Base-by-base conservation (phyloP, 73 alveolate genomes). In the Durusdinium trenchii region DNA sequence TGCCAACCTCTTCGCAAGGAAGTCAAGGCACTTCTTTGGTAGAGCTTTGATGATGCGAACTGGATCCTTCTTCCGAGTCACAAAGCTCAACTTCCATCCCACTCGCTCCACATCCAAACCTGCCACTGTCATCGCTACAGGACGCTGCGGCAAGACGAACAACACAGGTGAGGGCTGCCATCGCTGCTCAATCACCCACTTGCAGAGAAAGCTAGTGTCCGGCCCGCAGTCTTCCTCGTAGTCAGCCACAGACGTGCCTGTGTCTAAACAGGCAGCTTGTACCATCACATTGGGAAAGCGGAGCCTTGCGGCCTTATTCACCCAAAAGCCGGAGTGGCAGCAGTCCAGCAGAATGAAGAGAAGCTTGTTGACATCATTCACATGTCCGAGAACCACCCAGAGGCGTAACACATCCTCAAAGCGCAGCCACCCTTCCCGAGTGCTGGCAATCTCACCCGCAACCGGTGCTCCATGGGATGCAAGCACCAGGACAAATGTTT, bases 251-350 rank as follows among this genome's bases (percentile, higher is more conserved):
- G 92, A 46, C 35, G 30, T 35, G 48, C 92, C 71, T 30, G 20
- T 12, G 26, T 23, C 92, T 3, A 30, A 50, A 71, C 92, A 82
- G 9, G 92, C 42, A 6, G 92, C 92, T 35, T 82, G 92, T 23
- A 82, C 92, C 71, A 82, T 28, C 48, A 82, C 92, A 82, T 82
- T 82, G 67, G 92, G 73, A 46, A 10, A 82, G 30, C 92, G 92
- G 28, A 82, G 73, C 35, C 48, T 9, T 9, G 92, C 92, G 3
- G 92, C 92, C 73, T 82, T 82, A 71, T 50, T 48, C 92, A 82
- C 92, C 92, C 92, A 82, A 50, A 82, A 48, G 48, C 69, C 92
- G 6, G 73, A 48, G 47, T 82, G 69, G n/a, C 92, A 82, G 92
- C 42, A 82, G 92, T 82, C 92, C 73, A 50, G 36, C 42, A 82